Base-by-base conservation (phyloP, 768 basidiomycete species). In the Naematelia aurantialba region DNA sequence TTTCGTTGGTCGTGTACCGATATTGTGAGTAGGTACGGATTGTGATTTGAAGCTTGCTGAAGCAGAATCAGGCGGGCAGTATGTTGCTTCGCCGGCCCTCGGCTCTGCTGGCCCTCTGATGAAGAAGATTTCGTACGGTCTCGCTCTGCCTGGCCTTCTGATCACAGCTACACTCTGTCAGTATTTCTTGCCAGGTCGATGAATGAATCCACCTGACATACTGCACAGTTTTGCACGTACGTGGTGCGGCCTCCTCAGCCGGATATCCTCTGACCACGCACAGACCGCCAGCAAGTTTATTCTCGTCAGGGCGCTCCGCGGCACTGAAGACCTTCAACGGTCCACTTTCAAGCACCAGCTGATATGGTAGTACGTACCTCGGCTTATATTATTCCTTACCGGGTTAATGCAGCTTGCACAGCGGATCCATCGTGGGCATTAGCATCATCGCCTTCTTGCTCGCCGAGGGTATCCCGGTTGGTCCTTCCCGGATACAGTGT, bases 51-150 rank as follows among this genome's bases (percentile, higher is more conserved):
- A 44, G 12, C 39, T 44, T 44, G 39, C 11, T 44, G n/a, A 11
- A n/a, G 39, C 39, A 11, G 39, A 56, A 56, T 39, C 63, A n/a
- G n/a, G 61, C 30, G 61, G 61, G 13, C 34, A 56, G 34, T 63
- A 58, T 51, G 65, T 72, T 51, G 60, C 70, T 13, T 67, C 63
- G 2, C 70, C 70, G 4, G 67, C 70, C 12, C 63, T 72, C 5
- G 63, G 67, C 1, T 59, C 59, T 4, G 70, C 70, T 11, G 70
- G 70, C 1, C 50, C 60, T 0, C 42, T 66, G 5, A 39, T 72
- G 34, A 61, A 61, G 49, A 62, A 62, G 55, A 61, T 72, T 34
- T 55, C 62, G 3, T 72, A 51, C 30, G 49, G 49, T 51, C 24
- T 51, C 22, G 49, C 22, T 12, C 24, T 51, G 5, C 49, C 49